These are phyloP conservation scores for Stephanodiscus triporus DNA, from an alignment of 108 stramenopile genomes.

Conservation along the genomic window DNA sequence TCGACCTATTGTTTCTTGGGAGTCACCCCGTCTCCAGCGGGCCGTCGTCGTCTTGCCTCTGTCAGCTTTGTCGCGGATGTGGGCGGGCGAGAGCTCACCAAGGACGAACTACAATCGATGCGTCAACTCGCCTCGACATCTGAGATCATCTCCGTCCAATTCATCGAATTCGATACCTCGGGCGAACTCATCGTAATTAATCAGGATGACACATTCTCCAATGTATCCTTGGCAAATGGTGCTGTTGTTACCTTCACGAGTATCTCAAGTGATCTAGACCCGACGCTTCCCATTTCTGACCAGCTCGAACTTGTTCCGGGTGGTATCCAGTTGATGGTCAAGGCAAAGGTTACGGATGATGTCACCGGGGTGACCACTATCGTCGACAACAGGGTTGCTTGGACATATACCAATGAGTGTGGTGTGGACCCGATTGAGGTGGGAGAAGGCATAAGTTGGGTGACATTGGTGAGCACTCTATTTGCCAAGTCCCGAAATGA, in stretches of 20 bases:
- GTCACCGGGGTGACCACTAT: conserved; percentile 13
- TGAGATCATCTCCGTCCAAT: conserved; percentile 22
- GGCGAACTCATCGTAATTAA: conserved; percentile 37
- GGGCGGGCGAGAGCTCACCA: not conserved
- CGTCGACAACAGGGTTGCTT: conserved; percentile 18
- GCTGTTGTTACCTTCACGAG: conserved; percentile 19
- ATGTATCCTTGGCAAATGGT: conserved; percentile 22
- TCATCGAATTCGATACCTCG: conserved; percentile 43
- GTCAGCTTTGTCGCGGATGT: not conserved
- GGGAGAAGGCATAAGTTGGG: conserved; percentile 40
- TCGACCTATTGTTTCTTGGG: conserved; percentile 22
- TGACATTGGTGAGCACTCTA: conserved; percentile 18
- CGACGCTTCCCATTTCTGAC: conserved; percentile 1
- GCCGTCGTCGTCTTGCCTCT: not conserved
- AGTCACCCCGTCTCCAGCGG: not conserved
- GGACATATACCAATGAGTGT: conserved; percentile 38
- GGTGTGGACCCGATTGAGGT: conserved; percentile 19
- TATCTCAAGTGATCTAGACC: conserved; percentile 29
- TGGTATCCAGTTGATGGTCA: conserved; percentile 22
- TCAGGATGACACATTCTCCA: conserved; percentile 32
- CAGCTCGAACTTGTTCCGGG: conserved; percentile 34
- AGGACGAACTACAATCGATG: not conserved
- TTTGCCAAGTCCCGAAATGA: not conserved
- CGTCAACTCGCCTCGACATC: not conserved
- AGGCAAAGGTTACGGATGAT: conserved; percentile 1